Conservation (phyloP, 495 filamentous ascomycete genomes). For the Penicillium soppii region DNA sequence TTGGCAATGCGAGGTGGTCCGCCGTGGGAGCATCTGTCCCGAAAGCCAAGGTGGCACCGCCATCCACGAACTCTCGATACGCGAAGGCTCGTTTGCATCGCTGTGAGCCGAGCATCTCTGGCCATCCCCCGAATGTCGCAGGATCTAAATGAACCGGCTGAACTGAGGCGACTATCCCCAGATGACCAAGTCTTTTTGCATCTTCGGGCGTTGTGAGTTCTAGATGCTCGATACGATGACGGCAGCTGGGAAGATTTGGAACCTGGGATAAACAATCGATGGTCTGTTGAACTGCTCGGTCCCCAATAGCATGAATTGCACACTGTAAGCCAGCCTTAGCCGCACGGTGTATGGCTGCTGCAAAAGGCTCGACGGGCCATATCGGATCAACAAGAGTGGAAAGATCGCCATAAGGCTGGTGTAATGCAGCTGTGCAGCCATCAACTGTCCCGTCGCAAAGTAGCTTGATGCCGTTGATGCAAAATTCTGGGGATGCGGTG, state of each 20-base stretch:
- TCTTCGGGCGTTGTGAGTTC: conserved; percentile 56
- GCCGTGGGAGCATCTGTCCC: conserved; percentile 63
- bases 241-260: conserved; percentile 22
- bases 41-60: conserved; percentile 53
- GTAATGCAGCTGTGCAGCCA: conserved; percentile 55
- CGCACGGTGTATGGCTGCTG: conserved; percentile 7
- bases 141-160: conserved; percentile 65
- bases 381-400: conserved; percentile 4
- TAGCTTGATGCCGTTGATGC: conserved; percentile 57
- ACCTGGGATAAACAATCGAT: conserved; percentile 52
- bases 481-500: conserved; percentile 43
- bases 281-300: conserved; percentile 53
- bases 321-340: conserved; percentile 51
- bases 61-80: conserved; percentile 57
- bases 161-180: conserved; percentile 62
- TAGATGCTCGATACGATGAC: conserved; percentile 63
- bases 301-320: conserved; percentile 64
- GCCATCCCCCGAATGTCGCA: conserved; percentile 60
- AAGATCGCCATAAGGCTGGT: conserved; percentile 48
- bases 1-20: conserved; percentile 53
- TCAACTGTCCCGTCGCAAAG: conserved; percentile 62
- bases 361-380: conserved; percentile 1
- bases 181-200: conserved; percentile 48
- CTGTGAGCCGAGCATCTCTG: conserved; percentile 49
- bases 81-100: conserved; percentile 58